phyloP scores from a whole-genome alignment of 2,329 filamentous ascomycete genomes.

The Fusarium sp. region DNA sequence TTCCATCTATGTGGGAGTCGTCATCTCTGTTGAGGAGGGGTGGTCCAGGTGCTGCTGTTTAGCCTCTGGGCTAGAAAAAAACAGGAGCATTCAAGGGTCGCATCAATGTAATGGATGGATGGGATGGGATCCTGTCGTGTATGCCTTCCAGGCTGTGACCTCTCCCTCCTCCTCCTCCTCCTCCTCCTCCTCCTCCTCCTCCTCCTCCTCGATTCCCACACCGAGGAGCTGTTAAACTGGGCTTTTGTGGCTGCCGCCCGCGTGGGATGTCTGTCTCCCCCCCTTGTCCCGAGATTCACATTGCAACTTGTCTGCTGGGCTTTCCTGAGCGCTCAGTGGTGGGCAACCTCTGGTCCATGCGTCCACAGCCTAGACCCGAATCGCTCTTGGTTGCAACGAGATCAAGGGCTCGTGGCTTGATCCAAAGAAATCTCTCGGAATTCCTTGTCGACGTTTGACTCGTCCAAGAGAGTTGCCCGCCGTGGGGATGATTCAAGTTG shows the following conservation, averaged over 20 bases:
- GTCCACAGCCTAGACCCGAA: constrained; percentile 10
- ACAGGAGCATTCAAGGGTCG: neutral
- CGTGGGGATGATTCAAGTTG: neutral
- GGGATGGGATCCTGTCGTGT: neutral
- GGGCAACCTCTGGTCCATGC: constrained; percentile 17
- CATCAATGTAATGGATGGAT: neutral
- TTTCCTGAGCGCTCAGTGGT: constrained; percentile 16
- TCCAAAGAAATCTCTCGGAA: constrained; percentile 6
- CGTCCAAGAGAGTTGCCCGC: neutral
- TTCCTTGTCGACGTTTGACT: neutral
- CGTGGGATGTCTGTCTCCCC: constrained; percentile 14
- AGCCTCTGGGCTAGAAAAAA: neutral
- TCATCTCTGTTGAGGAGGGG: neutral
- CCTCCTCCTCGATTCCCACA: neutral
- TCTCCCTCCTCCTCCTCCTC: neutral
- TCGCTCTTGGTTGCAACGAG: constrained; percentile 10
- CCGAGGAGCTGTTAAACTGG: neutral
- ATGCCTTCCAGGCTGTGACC: neutral
- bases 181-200: neutral
- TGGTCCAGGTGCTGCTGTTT: neutral
- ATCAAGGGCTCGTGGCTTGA: constrained; percentile 12
- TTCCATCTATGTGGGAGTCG: neutral
- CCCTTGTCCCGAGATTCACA: constrained; percentile 18
- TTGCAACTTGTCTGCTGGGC: constrained; percentile 1
- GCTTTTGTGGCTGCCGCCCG: neutral